Conservation (phyloP, 2,329 filamentous ascomycete genomes). For the Knufia fluminis region DNA sequence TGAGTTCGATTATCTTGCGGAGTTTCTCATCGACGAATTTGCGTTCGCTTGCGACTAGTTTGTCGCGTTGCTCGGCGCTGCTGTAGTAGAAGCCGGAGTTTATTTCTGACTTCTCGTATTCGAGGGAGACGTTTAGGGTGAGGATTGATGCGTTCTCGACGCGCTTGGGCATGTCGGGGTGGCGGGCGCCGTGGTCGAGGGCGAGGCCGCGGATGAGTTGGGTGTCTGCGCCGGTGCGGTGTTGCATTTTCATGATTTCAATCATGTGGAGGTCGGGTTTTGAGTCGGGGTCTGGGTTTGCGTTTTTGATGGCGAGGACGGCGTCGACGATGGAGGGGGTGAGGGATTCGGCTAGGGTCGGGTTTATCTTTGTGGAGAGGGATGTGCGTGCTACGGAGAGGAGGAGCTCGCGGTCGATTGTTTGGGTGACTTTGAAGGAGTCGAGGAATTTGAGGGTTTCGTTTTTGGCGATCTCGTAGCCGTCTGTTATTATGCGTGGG, state of each 20-base stretch:
- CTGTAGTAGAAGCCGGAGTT: slow-evolving; percentile 99
- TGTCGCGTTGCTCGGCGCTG: slow-evolving; percentile 90
- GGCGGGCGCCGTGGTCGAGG: slow-evolving; percentile 87
- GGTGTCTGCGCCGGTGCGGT: slow-evolving; percentile 89
- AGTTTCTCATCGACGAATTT: slow-evolving; percentile 93
- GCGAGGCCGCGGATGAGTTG: slow-evolving; percentile 89
- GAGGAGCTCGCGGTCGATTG: slow-evolving; percentile 88
- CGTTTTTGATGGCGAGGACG: slow-evolving; percentile 74
- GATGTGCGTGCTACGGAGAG: slow-evolving; percentile 90
- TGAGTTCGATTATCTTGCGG: slow-evolving; percentile 93
- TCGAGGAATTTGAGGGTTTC: slow-evolving; percentile 95
- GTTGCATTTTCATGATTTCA: slow-evolving; percentile 99
- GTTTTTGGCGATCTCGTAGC: slow-evolving; percentile 91
- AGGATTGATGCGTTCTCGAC: slow-evolving; percentile 93
- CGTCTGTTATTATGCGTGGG: slow-evolving; percentile 91
- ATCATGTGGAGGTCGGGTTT: slow-evolving; percentile 99
- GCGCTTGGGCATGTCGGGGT: slow-evolving; percentile 96
- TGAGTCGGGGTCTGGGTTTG: slow-evolving; percentile 64
- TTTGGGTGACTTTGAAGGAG: slow-evolving; percentile 76
- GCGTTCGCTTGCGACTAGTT: slow-evolving; percentile 94
- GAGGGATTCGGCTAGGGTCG: slow-evolving; percentile 76
- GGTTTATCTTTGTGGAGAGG: slow-evolving; percentile 89
- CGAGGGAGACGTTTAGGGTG: slow-evolving; percentile 89
- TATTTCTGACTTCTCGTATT: slow-evolving; percentile 99
- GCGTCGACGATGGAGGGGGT: slow-evolving; percentile 94